Evolutionary conservation across 2,329 filamentous ascomycete genomes (phyloP), one percentile per base, ranked within the genome.

Genomic region (Colletotrichum tofieldiae): DNA sequence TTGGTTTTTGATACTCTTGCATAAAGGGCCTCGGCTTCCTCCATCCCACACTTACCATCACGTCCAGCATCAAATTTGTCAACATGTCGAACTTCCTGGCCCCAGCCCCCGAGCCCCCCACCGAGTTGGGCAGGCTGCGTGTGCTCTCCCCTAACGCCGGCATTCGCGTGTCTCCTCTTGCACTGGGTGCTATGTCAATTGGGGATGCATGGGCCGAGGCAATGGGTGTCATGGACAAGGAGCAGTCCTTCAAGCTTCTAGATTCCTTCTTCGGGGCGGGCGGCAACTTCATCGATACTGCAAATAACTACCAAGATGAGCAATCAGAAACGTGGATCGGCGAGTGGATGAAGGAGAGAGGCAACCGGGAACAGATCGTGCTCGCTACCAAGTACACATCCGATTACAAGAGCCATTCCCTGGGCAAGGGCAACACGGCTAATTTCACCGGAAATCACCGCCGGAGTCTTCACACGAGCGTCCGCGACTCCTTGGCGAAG

Each of bases 271-370:
- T 83, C 66, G 83, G 84, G n/a, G 81, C 85, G 0, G 91, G 91
- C 7, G 91, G 91, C 12, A 93, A 93, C 81, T 92, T 93, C 78
- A 91, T 93, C 78, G 91, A 93, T 79, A 92, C 90, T 0, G 81
- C 88, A 74, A 89, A 87, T 81, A 84, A 83, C 73, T 92, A 91
- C 79, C 87, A 91, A 76, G 75, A 86, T 71, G 89, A 88, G 67
- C 81, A 91, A 76, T 90, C 88, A 0, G 89, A 91, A 75, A 76
- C 67, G 6, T 90, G 86, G 86, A 77, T 92, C 32, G 89, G 89
- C n/a, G 88, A 90, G 75, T 92, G 88, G 87, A 86, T 90, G 82
- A 70, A 77, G 0, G 61, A 75, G 2, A 84, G 85, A 11, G 77
- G 81, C 14, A 87, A 86, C 75, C 85, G 90, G 1, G 88, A 90